A percentile compares a stretch with the other conserved stretches of the same genome.
Evolutionary conservation across 176 grass and related monocot genomes (phyloP).

Genomic region (Eragrostis nindensis): DNA sequence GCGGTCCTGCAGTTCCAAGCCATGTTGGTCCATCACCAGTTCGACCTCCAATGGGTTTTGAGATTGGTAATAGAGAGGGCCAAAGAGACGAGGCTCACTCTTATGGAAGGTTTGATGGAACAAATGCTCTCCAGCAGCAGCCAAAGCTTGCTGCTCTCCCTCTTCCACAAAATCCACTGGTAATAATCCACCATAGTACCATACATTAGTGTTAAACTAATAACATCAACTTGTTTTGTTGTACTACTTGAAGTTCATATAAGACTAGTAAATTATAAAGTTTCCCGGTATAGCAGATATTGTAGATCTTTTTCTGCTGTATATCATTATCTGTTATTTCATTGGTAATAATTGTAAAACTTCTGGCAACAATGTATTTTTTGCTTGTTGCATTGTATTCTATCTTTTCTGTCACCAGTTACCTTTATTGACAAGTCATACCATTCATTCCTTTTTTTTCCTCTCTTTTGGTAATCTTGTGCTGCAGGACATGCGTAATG

Average conservation of each 20-base stretch:
- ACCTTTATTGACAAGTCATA: slow-evolving; percentile 25
- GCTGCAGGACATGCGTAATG: slow-evolving; percentile 62
- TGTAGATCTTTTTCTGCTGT: no score
- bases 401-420: not conserved
- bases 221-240: not conserved
- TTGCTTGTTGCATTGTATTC: slow-evolving; percentile 10
- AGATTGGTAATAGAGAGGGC: slow-evolving; percentile 56
- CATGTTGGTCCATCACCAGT: slow-evolving; percentile 48
- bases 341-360: not conserved
- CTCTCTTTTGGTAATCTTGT: slow-evolving; percentile 36
- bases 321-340: slow-evolving; percentile 26
- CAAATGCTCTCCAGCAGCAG: slow-evolving; percentile 60
- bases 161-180: slow-evolving; percentile 47
- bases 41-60: slow-evolving; percentile 61
- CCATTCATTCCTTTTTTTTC: slow-evolving; percentile 36
- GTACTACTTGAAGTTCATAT: not conserved
- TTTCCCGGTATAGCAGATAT: slow-evolving; percentile 13
- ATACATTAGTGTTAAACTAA: slow-evolving; percentile 17
- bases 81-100: slow-evolving; percentile 60
- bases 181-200: slow-evolving; percentile 52
- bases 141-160: slow-evolving; percentile 79
- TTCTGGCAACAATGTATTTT: not conserved
- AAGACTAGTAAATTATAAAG: not conserved
- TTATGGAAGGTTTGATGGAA: slow-evolving; percentile 59
- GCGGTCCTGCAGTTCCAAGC: slow-evolving; percentile 47